A percentile compares a stretch with the other conserved stretches of the same genome.
Evolutionary conservation across 129 eudicot genomes (phyloP).

Genomic region (Mikania micrantha): DNA sequence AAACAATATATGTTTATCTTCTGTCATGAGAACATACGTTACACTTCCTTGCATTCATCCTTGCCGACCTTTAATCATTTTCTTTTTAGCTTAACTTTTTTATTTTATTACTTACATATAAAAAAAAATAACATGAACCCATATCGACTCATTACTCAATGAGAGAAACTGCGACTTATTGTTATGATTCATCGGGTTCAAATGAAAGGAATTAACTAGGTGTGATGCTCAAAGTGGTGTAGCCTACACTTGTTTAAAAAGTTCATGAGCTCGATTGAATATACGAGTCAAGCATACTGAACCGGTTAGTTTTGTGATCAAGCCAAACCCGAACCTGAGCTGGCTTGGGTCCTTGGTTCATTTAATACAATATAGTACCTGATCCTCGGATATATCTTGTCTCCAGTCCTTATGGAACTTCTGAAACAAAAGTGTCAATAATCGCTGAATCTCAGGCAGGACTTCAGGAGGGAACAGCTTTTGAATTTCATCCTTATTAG

Average conservation of each 20-base stretch:
- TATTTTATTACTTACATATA: neutral
- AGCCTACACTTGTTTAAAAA: too few species aligned
- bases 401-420: constrained; percentile 72
- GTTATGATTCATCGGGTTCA: neutral
- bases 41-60: too few species aligned
- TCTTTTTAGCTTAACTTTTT: neutral
- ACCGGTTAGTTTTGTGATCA: too few species aligned
- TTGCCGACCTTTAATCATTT: too few species aligned
- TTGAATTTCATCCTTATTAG: constrained; percentile 56
- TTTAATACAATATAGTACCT: constrained; percentile 29
- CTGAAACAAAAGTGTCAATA: constrained; percentile 66
- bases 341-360: too few species aligned
- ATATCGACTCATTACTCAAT: neutral
- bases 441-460: constrained; percentile 43
- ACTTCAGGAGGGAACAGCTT: constrained; percentile 59
- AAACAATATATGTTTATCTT: too few species aligned
- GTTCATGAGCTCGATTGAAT: too few species aligned
- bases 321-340: too few species aligned
- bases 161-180: neutral
- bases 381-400: constrained; percentile 54
- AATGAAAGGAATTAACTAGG: neutral
- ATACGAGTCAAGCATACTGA: too few species aligned
- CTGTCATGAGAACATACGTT: too few species aligned
- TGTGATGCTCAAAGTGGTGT: too few species aligned
- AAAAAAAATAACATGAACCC: neutral